Percentiles rank a stretch among this genome's conserved stretches.
Evolutionary conservation across 306 rosid species (phyloP).

Genomic region (Malus orientalis): DNA sequence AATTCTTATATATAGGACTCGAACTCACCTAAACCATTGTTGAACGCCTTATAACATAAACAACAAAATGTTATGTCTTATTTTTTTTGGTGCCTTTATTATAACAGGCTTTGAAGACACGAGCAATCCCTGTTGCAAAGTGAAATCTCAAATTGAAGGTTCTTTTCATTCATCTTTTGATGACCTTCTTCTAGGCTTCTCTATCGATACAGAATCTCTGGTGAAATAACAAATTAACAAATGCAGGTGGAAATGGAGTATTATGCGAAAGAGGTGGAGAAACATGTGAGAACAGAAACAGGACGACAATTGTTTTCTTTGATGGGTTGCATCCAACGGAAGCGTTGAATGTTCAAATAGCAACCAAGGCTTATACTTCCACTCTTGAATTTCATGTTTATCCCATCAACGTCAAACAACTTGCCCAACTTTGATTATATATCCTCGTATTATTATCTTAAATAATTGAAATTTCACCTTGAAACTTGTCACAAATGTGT

Average conservation of each 20-base stretch:
- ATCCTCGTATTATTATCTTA: neutral
- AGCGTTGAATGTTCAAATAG: conserved; percentile 36
- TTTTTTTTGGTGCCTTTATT: neutral
- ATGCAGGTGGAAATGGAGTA: conserved; percentile 40
- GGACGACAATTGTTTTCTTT: conserved; percentile 26
- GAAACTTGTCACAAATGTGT: neutral
- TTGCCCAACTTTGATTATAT: conserved; percentile 1
- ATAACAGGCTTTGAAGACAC: conserved; percentile 18
- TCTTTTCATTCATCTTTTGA: neutral
- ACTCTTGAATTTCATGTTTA: conserved; percentile 25
- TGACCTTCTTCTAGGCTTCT: neutral
- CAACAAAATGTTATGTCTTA: too few relatives aligned
- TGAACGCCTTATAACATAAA: too few relatives aligned
- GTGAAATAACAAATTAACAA: neutral
- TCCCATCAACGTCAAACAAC: conserved; percentile 34
- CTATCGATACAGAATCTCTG: too few relatives aligned
- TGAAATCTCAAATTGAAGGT: conserved; percentile 7
- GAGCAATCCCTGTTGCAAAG: conserved; percentile 9
- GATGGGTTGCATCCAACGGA: conserved; percentile 51
- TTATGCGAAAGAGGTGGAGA: conserved; percentile 31
- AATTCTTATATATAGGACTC: too few relatives aligned
- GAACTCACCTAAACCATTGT: too few relatives aligned
- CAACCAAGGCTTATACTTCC: conserved; percentile 35
- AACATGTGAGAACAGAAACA: conserved; percentile 18
- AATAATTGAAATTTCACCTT: neutral